Evolutionary conservation across 2,329 filamentous ascomycete species (phyloP), one percentile per base, ranked within the genome.

Genomic region (Colletotrichum salicis): DNA sequence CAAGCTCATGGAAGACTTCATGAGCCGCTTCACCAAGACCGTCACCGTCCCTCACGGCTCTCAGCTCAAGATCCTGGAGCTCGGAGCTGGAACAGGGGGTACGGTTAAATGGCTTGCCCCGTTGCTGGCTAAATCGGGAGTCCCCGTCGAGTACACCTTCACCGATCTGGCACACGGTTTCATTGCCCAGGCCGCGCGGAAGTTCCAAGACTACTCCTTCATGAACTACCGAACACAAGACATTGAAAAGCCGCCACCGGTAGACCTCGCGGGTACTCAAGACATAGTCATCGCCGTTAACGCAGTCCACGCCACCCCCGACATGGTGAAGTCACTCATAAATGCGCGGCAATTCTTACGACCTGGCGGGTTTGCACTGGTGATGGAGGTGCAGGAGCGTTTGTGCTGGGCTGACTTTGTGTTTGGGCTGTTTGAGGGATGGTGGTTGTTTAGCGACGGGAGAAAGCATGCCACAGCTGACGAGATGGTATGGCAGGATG

Each of bases 361-460:
- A 1, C 77, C 78, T 0, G 78, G 80, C n/a, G 82, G 82, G 3
- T 73, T 80, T 35, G 73, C 83, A 0, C 59, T 79, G 58, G 69
- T 84, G 63, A 51, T 81, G 15, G 82, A 84, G 74, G 76, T 82
- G 76, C 82, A 80, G 0, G 29, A 72, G 15, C 64, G 58, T 2
- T 7, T 80, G 10, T 74, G 72, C 55, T 83, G 76, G 75, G 74
- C 80, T 7, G 80, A 84, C 48, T 66, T 82, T 27, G 75, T 80
- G 15, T 83, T 81, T 41, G 82, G 82, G 0, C 70, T 82, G 1
- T 73, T 83, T 4, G 79, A 83, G 24, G 81, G 82, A 3, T 83
- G 82, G 82, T 84, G 82, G 82, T 68, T 79, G 31, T 82, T 80
- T 33, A 74, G 78, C 5, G 81, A 82, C 57, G 80, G 78, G 2